Percentiles rank a stretch among this genome's conserved stretches.
These are phyloP conservation scores for Erysimum cheiranthoides DNA, from an alignment of 345 rosid genomes.

Conservation along the genomic window DNA sequence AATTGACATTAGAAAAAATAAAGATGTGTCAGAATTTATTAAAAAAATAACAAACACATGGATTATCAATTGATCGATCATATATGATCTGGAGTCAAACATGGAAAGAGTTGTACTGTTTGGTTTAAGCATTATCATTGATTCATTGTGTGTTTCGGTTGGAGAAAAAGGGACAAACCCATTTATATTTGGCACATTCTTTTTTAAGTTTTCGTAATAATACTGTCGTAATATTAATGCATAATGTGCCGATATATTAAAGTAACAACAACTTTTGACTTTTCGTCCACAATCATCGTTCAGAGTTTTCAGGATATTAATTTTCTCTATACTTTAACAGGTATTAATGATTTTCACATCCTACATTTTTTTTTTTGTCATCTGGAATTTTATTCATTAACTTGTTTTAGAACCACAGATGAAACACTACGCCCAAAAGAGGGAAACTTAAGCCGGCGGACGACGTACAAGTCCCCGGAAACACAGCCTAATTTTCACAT, in stretches of 20 bases:
- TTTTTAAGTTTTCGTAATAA: conserved; percentile 16
- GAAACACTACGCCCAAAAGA: too few relatives aligned
- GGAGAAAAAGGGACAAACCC: conserved; percentile 32
- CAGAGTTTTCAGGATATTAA: neutral
- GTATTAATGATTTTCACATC: neutral
- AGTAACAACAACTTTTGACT: conserved; percentile 14
- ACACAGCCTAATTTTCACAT: too few relatives aligned
- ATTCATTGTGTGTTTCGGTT: conserved; percentile 24
- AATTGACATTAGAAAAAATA: neutral
- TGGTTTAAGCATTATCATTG: conserved; percentile 27
- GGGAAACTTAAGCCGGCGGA: too few relatives aligned
- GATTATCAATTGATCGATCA: conserved; percentile 1
- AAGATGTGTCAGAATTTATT: conserved; percentile 3
- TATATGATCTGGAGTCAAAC: conserved; percentile 32
- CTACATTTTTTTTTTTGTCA: too few relatives aligned
- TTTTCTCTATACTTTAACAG: neutral
- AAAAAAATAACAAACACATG: neutral
- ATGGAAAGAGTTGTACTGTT: conserved; percentile 30
- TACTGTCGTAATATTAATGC: conserved; percentile 24
- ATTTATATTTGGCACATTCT: conserved; percentile 18
- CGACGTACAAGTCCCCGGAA: too few relatives aligned
- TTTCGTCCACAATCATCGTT: neutral
- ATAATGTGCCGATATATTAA: conserved; percentile 7
- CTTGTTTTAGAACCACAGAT: too few relatives aligned
- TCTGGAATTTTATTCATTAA: too few relatives aligned